Base-by-base conservation (phyloP, 768 basidiomycete species). In the Rhizopogon rudus region DNA sequence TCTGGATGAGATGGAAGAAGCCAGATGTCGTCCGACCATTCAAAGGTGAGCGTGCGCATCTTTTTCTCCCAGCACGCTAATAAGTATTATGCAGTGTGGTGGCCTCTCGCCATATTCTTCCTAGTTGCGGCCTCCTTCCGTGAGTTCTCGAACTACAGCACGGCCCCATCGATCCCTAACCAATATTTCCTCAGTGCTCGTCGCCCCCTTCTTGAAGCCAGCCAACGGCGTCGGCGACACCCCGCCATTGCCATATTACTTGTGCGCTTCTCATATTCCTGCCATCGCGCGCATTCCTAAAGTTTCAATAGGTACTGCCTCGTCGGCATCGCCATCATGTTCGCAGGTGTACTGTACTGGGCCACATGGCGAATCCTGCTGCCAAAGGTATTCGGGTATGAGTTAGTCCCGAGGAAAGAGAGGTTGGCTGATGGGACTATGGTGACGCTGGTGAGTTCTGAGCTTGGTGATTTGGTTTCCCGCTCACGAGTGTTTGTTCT, bases 241-340 rank as follows among this genome's bases (percentile, higher is more conserved):
- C 0, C 81, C 81, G 10, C 80, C 83, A 10, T 61, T 84, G 37
- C 81, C 83, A 3, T 83, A 84, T 56, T 84, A 83, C 62, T 60
- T 82, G 75, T 77, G 55, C 10, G 60, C 56, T 17, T 10, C 4
- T 45, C 9, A 5, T 7, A 20, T 13, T 7, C 14, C n/a, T 4
- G 12, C 5, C 6, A 6, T 31, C 40, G 12, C 4, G 14, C 22
- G 29, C 16, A 3, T 39, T 31, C 17, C 40, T 40, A 7, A 41
- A 13, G 13, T 17, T 7, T 17, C 1, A 22, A 31, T 17, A 80
- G 79, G 56, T 82, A 82, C 61, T 79, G 78, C 58, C 68, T 81
- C 6, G 77, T 83, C 1, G 81, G 79, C 1, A 82, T 82, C 52
- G 77, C 61, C 0, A 67, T 83, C 54, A 68, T 82, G 68, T 48